phyloP scores from a whole-genome alignment of 2,329 filamentous ascomycete species.

The Aspergillus sp. region DNA sequence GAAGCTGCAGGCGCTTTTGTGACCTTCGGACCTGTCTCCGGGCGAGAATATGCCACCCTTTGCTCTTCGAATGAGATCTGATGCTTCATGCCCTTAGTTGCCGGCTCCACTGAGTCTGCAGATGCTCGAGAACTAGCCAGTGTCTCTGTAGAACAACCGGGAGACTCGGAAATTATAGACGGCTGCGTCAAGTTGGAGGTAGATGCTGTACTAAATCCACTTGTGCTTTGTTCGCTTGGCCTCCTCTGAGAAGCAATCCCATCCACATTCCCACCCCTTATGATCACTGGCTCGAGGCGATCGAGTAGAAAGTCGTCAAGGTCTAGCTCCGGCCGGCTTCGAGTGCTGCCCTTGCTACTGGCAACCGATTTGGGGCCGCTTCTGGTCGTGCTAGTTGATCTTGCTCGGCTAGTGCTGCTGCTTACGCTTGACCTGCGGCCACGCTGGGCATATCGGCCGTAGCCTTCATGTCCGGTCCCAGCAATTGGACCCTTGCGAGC shows the following conservation, averaged over 20 bases:
- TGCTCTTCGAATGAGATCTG: background rate
- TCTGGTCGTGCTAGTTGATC: slow-evolving; percentile 44
- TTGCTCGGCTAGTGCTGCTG: slow-evolving; percentile 43
- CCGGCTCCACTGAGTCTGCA: slow-evolving; percentile 14
- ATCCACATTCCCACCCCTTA: slow-evolving; percentile 48
- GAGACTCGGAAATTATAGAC: slow-evolving; percentile 26
- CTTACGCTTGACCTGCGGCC: slow-evolving; percentile 48
- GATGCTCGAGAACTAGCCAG: slow-evolving; percentile 30
- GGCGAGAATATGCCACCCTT: background rate
- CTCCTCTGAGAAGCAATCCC: slow-evolving; percentile 37
- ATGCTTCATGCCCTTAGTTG: background rate
- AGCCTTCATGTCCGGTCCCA: slow-evolving; percentile 85
- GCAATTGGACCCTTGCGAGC: slow-evolving; percentile 77
- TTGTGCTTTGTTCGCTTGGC: slow-evolving; percentile 45
- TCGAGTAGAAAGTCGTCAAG: slow-evolving; percentile 53
- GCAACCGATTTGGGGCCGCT: slow-evolving; percentile 38
- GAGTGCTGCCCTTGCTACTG: slow-evolving; percentile 45
- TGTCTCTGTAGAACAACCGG: slow-evolving; percentile 38
- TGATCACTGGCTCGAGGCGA: slow-evolving; percentile 53
- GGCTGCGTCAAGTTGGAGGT: slow-evolving; percentile 25
- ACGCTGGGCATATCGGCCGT: slow-evolving; percentile 51
- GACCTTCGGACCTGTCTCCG: background rate
- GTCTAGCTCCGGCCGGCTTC: slow-evolving; percentile 44
- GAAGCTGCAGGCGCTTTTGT: background rate
- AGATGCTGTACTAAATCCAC: slow-evolving; percentile 35